phyloP scores from a whole-genome alignment of 1,284 basidiomycete genomes.

The Apiotrichum sp. region DNA sequence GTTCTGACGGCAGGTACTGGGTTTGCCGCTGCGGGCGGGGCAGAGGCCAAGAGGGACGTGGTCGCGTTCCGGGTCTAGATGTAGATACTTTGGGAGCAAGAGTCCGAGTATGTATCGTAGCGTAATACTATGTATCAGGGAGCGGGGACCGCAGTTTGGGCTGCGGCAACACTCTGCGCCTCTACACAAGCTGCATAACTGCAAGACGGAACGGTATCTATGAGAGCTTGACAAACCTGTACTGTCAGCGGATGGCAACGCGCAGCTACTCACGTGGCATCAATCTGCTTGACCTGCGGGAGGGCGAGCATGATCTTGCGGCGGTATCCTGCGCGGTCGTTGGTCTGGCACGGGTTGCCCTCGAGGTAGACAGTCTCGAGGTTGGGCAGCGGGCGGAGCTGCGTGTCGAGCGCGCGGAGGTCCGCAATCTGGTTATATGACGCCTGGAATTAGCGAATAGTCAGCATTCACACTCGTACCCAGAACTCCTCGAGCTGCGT shows the following conservation, averaged over 20 bases:
- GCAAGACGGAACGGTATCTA: neutral
- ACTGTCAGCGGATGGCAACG: neutral
- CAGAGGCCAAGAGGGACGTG: slow-evolving; percentile 54
- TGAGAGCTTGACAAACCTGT: slow-evolving; percentile 7
- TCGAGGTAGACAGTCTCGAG: slow-evolving; percentile 92
- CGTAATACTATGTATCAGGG: too few species aligned
- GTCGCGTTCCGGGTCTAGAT: slow-evolving; percentile 40
- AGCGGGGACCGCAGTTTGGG: too few species aligned
- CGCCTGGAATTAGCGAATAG: slow-evolving; percentile 53
- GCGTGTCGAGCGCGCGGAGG: slow-evolving; percentile 58
- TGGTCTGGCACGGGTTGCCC: slow-evolving; percentile 81
- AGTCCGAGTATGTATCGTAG: too few species aligned
- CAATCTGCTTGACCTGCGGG: slow-evolving; percentile 86
- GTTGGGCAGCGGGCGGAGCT: slow-evolving; percentile 62
- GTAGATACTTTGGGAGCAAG: too few species aligned
- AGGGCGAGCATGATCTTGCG: slow-evolving; percentile 83
- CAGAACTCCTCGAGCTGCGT: slow-evolving; percentile 79
- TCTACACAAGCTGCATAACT: too few species aligned
- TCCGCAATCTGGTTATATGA: slow-evolving; percentile 78
- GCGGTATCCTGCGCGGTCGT: slow-evolving; percentile 72
- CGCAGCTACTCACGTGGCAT: slow-evolving; percentile 72
- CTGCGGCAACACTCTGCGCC: too few species aligned
- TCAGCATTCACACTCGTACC: slow-evolving; percentile 53
- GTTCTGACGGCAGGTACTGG: slow-evolving; percentile 67
- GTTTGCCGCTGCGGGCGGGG: slow-evolving; percentile 80